Evolutionary conservation across 208 protist genomes (phyloP), one percentile per base, ranked within the genome.

Genomic region (Trypanosoma boissoni): DNA sequence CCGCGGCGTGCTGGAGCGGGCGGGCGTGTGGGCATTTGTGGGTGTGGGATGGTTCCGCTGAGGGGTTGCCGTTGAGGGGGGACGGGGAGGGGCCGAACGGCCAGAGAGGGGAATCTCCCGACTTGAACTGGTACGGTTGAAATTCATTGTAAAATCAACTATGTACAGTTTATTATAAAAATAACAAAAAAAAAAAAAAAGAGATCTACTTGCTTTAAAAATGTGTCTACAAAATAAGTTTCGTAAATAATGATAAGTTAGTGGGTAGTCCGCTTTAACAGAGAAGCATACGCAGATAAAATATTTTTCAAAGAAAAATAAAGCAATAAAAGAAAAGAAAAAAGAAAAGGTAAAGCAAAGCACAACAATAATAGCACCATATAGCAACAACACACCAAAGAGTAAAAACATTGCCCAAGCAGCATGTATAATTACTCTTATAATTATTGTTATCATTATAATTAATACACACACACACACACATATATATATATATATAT

Each of bases 81-180:
- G 59, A 26, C 34, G 59, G 10, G 53, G 54, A 50, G 48, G 58
- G 23, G 16, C 55, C 31, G 34, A 49, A 37, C 20, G 53, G 8
- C 51, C 58, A 23, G 67, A 78, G 16, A 29, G 49, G 16, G 79
- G 45, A 3, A 68, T 64, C 2, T 68, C 74, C 29, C 76, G 72
- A 0, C 81, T 87, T 2, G 85, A 92, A 64, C 87, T 83, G 7
- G 46, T 76, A 10, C 85, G 85, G 36, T 80, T 81, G 58, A 88
- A 92, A 37, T 89, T 76, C 80, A 92, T 91, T 12, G 7, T 50
- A 50, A 31, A 24, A 14, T 14, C 14, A 24, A 24, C 6, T 50
- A 24, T 14, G 14, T 24, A 28, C 44, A 14, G 20, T 44, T 58
- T 16, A 14, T 44, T 46, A 43, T 42, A 18, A 48, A n/a, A 41